Evolutionary conservation across 2,329 filamentous ascomycete genomes (phyloP).

Genomic region (Keithomyces neogunnii): DNA sequence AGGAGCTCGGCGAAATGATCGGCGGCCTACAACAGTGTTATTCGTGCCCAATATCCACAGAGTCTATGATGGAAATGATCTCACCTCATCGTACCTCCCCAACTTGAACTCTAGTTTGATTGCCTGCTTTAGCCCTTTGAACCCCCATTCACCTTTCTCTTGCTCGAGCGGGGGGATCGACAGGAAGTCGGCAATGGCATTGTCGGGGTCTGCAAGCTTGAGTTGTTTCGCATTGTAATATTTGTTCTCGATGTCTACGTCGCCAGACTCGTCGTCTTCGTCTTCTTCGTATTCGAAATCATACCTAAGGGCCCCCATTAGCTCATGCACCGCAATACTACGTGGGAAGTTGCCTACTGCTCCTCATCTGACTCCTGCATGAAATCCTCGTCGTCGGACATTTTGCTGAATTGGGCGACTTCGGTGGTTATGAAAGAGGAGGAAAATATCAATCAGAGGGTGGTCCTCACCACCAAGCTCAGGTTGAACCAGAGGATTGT

Average conservation of each 20-base stretch:
- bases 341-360: conserved; percentile 22
- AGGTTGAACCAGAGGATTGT: too few relatives aligned
- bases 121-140: conserved; percentile 95
- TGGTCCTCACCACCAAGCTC: too few relatives aligned
- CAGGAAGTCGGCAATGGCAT: conserved; percentile 88
- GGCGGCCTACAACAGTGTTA: conserved; percentile 52
- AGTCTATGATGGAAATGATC: background rate
- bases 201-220: conserved; percentile 77
- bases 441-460: too few relatives aligned
- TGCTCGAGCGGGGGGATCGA: conserved; percentile 73
- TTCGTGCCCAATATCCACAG: background rate
- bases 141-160: conserved; percentile 97
- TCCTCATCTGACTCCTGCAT: conserved; percentile 41
- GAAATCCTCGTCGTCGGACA: conserved; percentile 45
- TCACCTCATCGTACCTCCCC: conserved; percentile 75
- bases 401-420: conserved; percentile 15
- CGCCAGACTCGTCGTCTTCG: conserved; percentile 77
- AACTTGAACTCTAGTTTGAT: conserved; percentile 95
- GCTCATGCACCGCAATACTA: background rate
- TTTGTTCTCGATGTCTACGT: conserved; percentile 97
- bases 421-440: too few relatives aligned
- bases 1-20: conserved; percentile 91
- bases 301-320: conserved; percentile 43
- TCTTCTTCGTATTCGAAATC: conserved; percentile 97
- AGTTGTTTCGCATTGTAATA: conserved; percentile 99